Evolutionary conservation across 1,139 yeast genomes (phyloP).

Genomic region (Yamadazyma blattariae): DNA sequence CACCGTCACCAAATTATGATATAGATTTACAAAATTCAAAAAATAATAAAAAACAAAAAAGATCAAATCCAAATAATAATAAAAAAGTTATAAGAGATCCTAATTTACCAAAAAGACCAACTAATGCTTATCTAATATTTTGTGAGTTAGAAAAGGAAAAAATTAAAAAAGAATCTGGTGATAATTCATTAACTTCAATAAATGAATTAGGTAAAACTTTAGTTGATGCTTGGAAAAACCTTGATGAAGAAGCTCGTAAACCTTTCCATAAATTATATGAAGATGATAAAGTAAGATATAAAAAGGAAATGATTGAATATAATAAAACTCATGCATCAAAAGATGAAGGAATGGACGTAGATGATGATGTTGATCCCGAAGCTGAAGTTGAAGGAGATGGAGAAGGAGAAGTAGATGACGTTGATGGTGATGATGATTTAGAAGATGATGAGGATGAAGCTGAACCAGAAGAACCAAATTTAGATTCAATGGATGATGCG

Average conservation of each 20-base stretch:
- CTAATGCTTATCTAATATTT: conserved; percentile 83
- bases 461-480: conserved; percentile 15
- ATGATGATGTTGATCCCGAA: conserved; percentile 13
- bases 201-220: conserved; percentile 54
- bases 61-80: conserved; percentile 9
- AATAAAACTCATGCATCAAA: conserved; percentile 25
- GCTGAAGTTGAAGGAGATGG: conserved; percentile 14
- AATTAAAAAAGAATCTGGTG: conserved; percentile 39
- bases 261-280: conserved; percentile 78
- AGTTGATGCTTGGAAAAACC: conserved; percentile 83
- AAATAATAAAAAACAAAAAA: conserved; percentile 22
- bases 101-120: conserved; percentile 81
- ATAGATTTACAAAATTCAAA: conserved; percentile 16
- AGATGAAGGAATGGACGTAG: conserved; percentile 12
- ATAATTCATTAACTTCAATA: conserved; percentile 11
- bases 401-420: conserved; percentile 13
- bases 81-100: conserved; percentile 59
- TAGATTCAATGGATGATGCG: conserved; percentile 8
- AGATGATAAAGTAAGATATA: conserved; percentile 75
- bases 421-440: conserved; percentile 13
- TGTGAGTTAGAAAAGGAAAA: conserved; percentile 85
- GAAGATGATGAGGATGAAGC: conserved; percentile 13
- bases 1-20: conserved; percentile 21
- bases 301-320: conserved; percentile 68
- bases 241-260: conserved; percentile 66